Percentiles rank a stretch among this genome's conserved stretches.
Evolutionary conservation across 2,329 filamentous ascomycete genomes (phyloP).

Genomic region (Diaporthe sp.): DNA sequence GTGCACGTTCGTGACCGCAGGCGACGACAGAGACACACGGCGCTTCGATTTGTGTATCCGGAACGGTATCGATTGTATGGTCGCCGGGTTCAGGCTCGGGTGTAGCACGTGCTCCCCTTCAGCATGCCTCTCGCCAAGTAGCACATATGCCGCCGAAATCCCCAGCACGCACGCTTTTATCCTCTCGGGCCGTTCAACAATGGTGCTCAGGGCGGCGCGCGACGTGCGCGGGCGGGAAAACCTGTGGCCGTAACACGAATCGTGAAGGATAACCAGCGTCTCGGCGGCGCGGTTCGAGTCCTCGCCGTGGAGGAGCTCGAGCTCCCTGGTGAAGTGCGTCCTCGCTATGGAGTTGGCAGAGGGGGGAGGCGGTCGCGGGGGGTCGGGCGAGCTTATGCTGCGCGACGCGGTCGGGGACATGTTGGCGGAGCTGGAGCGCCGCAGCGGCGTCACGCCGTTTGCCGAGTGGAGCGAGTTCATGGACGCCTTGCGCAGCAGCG

Average conservation of each 20-base stretch:
- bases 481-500: slow-evolving; percentile 68
- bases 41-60: slow-evolving; percentile 85
- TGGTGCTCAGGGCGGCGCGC: slow-evolving; percentile 77
- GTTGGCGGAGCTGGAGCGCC: slow-evolving; percentile 62
- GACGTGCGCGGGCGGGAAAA: slow-evolving; percentile 86
- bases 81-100: slow-evolving; percentile 68
- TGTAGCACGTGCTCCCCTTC: slow-evolving; percentile 77
- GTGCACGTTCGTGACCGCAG: slow-evolving; percentile 90
- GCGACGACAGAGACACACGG: slow-evolving; percentile 77
- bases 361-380: slow-evolving; percentile 54
- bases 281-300: slow-evolving; percentile 60
- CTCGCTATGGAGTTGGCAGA: slow-evolving; percentile 71
- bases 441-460: slow-evolving; percentile 58
- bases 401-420: slow-evolving; percentile 57
- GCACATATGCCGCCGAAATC: slow-evolving; percentile 87
- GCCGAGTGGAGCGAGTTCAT: slow-evolving; percentile 68
- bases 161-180: slow-evolving; percentile 87
- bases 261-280: slow-evolving; percentile 88
- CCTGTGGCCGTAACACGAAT: slow-evolving; percentile 94
- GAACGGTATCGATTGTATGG: slow-evolving; percentile 78
- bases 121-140: slow-evolving; percentile 84
- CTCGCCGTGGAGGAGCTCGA: slow-evolving; percentile 70
- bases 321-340: slow-evolving; percentile 77
- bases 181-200: slow-evolving; percentile 94
- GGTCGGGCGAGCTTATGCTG: slow-evolving; percentile 52